These are phyloP conservation scores for Aspergillus hancockii DNA, from an alignment of 495 filamentous ascomycete genomes.

Conservation along the genomic window DNA sequence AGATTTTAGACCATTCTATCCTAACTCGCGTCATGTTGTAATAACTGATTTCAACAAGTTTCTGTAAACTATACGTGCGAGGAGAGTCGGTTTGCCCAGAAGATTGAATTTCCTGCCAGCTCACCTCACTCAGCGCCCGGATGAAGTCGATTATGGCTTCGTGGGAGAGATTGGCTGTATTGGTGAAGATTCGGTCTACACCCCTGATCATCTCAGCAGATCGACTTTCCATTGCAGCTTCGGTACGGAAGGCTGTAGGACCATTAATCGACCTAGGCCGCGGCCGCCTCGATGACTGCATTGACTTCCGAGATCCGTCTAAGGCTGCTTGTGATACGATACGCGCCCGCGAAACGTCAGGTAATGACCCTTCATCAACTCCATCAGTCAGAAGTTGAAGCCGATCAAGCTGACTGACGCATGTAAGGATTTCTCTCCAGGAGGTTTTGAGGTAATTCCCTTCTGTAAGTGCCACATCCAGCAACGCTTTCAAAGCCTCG, in stretches of 20 bases:
- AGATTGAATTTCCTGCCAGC: slow-evolving; percentile 98
- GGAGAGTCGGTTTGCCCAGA: slow-evolving; percentile 94
- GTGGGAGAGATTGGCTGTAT: slow-evolving; percentile 87
- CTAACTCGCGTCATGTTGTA: slow-evolving; percentile 99
- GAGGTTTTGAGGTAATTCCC: slow-evolving; percentile 85
- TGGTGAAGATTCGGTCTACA: slow-evolving; percentile 94
- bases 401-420: slow-evolving; percentile 92
- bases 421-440: slow-evolving; percentile 94
- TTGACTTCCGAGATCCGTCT: slow-evolving; percentile 61
- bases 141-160: slow-evolving; percentile 99
- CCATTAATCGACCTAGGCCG: slow-evolving; percentile 66
- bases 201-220: slow-evolving; percentile 90
- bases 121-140: slow-evolving; percentile 88
- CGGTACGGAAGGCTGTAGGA: slow-evolving; percentile 70
- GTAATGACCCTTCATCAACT: slow-evolving; percentile 87
- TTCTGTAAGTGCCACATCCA: slow-evolving; percentile 90
- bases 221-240: slow-evolving; percentile 87
- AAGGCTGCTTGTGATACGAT: slow-evolving; percentile 57
- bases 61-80: slow-evolving; percentile 94
- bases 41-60: slow-evolving; percentile 96
- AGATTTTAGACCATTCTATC: slow-evolving; percentile 97
- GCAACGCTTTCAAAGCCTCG: slow-evolving; percentile 84
- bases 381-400: slow-evolving; percentile 93
- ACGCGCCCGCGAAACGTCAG: slow-evolving; percentile 85
- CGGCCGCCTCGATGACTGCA: slow-evolving; percentile 62